Evolutionary conservation across 352 stramenopile species (phyloP).

Genomic region (Phytophthora syringae): DNA sequence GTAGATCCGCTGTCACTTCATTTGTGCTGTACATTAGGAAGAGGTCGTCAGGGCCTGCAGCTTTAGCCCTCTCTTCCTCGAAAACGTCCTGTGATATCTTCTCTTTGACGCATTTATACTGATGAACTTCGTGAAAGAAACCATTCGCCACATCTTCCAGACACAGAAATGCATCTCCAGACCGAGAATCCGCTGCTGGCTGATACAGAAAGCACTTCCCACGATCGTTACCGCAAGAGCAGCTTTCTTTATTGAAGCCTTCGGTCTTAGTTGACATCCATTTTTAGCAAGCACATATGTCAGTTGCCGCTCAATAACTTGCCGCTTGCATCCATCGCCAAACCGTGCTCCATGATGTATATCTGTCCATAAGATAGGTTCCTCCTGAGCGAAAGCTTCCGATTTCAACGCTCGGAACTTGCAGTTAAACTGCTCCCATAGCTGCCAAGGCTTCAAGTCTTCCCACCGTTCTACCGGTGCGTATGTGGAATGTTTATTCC

Average conservation of each 20-base stretch:
- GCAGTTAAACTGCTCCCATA: neutral
- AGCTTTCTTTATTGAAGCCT: too few species aligned
- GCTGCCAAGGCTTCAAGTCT: neutral
- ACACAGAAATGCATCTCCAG: neutral
- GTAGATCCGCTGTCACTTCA: neutral
- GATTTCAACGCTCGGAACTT: constrained; percentile 4
- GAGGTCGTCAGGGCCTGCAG: neutral
- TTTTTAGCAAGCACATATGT: too few species aligned
- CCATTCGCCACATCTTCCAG: neutral
- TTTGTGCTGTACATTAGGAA: neutral
- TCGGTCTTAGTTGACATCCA: too few species aligned
- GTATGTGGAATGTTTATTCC: too few species aligned
- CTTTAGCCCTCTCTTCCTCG: neutral
- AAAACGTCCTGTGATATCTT: neutral
- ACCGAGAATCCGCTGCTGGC: neutral
- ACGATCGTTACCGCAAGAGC: neutral
- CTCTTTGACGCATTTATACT: neutral
- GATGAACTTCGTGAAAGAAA: constrained; percentile 8
- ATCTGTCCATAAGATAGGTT: neutral
- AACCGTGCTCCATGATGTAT: constrained; percentile 4
- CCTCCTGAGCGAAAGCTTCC: neutral
- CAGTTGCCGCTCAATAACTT: neutral
- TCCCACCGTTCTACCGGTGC: neutral
- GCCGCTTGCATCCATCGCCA: neutral
- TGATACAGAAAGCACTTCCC: too few species aligned